Conservation (phyloP, 768 basidiomycete genomes). For the Suillus subaureus region DNA sequence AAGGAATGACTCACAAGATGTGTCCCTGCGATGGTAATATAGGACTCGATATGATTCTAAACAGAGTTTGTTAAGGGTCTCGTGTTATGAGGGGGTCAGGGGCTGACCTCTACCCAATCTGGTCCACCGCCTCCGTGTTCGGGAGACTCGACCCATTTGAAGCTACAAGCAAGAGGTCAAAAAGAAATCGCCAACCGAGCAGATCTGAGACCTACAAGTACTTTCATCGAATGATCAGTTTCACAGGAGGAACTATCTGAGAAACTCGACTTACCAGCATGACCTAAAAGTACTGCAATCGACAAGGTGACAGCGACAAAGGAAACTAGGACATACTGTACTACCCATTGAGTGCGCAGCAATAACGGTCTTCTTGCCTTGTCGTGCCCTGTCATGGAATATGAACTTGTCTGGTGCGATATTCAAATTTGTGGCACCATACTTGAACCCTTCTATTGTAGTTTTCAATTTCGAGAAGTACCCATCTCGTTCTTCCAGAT, state of each 20-base stretch:
- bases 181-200: conserved; percentile 6
- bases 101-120: conserved; percentile 85
- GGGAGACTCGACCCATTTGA: conserved; percentile 97
- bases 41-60: conserved; percentile 83
- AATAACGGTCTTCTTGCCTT: conserved; percentile 79
- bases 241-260: conserved; percentile 6
- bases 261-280: conserved; percentile 38
- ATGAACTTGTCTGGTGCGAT: background rate
- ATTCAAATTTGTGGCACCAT: conserved; percentile 20
- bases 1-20: conserved; percentile 59
- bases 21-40: conserved; percentile 84
- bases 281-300: conserved; percentile 46
- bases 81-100: background rate
- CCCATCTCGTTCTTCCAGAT: conserved; percentile 89
- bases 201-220: conserved; percentile 70
- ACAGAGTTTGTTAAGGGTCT: background rate
- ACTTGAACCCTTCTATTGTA: conserved; percentile 82
- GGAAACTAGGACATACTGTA: conserved; percentile 49
- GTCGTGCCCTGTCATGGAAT: conserved; percentile 51
- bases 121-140: conserved; percentile 79
- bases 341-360: conserved; percentile 88
- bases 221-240: conserved; percentile 39
- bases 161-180: conserved; percentile 42
- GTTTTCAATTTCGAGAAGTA: conserved; percentile 85
- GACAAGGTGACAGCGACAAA: conserved; percentile 38